A percentile compares a stretch with the other conserved stretches of the same genome.
phyloP scores from a whole-genome alignment of 805 yeast species.

The Jamesozyma gamospora region DNA sequence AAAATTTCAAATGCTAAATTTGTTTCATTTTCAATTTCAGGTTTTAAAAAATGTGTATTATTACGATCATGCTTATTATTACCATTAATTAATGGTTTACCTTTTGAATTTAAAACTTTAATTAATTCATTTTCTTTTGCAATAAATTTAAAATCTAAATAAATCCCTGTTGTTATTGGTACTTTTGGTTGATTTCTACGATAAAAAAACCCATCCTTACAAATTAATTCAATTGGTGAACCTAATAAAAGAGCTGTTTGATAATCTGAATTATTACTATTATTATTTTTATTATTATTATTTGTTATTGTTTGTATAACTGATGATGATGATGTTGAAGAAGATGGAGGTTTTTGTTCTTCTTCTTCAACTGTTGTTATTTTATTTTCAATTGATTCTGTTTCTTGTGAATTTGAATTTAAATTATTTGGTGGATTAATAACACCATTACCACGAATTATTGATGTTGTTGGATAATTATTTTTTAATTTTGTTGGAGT shows the following conservation, averaged over 20 bases:
- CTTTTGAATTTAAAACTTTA: not conserved
- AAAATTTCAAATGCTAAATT: constrained; percentile 20
- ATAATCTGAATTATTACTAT: not conserved
- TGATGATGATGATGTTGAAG: no score
- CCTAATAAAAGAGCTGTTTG: constrained; percentile 15
- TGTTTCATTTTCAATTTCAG: constrained; percentile 23
- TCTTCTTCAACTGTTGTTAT: no score
- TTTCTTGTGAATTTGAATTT: no score
- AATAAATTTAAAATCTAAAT: constrained; percentile 24
- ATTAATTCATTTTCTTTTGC: constrained; percentile 25
- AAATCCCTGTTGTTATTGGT: constrained; percentile 26
- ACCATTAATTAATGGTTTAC: not conserved
- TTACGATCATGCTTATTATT: constrained; percentile 21
- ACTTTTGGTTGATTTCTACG: constrained; percentile 17
- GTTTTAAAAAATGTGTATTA: constrained; percentile 24
- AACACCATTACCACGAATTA: not conserved
- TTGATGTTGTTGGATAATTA: not conserved
- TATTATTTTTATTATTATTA: constrained; percentile 1
- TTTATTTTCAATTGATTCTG: no score
- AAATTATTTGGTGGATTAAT: not conserved
- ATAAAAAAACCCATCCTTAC: constrained; percentile 27
- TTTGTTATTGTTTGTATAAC: not conserved
- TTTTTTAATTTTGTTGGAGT: not conserved
- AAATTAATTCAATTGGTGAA: constrained; percentile 25
- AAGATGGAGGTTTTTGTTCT: no score